Evolutionary conservation across 2,329 filamentous ascomycete genomes (phyloP).

Genomic region (Sclerotinia borealis): DNA sequence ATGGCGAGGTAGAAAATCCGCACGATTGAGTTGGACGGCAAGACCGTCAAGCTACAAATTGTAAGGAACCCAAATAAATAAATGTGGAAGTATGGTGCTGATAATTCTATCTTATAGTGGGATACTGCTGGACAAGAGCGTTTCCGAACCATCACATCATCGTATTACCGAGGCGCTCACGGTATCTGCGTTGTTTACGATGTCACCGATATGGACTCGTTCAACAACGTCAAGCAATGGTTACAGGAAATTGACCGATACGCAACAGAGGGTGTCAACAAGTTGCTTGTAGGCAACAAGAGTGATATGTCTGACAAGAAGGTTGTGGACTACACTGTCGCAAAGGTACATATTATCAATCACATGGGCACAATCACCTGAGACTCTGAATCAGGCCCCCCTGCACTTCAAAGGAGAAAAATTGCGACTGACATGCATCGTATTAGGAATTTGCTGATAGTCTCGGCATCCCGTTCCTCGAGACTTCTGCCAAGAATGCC

Average conservation of each 20-base stretch:
- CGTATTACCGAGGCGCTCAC: constrained; percentile 98
- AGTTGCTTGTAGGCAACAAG: constrained; percentile 99
- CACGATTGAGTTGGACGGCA: constrained; percentile 98
- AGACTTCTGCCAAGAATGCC: constrained; percentile 99
- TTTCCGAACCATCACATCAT: constrained; percentile 99
- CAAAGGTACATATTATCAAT: constrained; percentile 65
- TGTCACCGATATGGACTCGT: constrained; percentile 99
- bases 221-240: constrained; percentile 99
- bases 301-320: constrained; percentile 99
- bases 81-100: constrained; percentile 22
- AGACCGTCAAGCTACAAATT: constrained; percentile 99
- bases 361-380: constrained; percentile 26
- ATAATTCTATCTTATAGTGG: constrained; percentile 59
- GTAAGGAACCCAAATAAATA: constrained; percentile 49
- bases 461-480: constrained; percentile 97
- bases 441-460: constrained; percentile 94
- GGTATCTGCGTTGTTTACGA: constrained; percentile 99
- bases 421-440: constrained; percentile 18
- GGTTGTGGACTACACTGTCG: constrained; percentile 98
- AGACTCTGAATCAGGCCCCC: constrained; percentile 9
- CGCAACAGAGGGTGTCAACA: constrained; percentile 98
- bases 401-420: neutral
- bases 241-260: constrained; percentile 99
- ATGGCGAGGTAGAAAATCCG: constrained; percentile 79
- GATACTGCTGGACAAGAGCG: constrained; percentile 98